Percentiles rank a stretch among this genome's conserved stretches.
Evolutionary conservation across 2,329 filamentous ascomycete species (phyloP).

Genomic region (Nigrograna mackinnonii): DNA sequence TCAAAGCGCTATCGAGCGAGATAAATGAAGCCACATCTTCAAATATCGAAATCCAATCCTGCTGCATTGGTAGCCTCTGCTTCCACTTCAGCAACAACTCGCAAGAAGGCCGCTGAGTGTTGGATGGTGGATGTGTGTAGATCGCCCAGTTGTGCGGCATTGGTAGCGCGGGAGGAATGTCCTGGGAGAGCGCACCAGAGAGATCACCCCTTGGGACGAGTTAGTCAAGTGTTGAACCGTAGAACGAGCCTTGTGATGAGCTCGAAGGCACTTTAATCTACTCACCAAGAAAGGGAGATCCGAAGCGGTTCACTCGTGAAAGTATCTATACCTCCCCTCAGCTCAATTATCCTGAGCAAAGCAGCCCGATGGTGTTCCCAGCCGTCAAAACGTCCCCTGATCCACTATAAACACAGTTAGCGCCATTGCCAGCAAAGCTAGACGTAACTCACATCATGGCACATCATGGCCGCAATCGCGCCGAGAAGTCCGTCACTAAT

Average conservation of each 20-base stretch:
- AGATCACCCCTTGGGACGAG: conserved; percentile 25
- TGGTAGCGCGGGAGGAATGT: conserved; percentile 26
- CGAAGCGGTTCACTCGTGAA: conserved; percentile 26
- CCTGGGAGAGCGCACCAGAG: conserved; percentile 29
- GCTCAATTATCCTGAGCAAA: conserved; percentile 20
- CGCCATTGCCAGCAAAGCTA: neutral
- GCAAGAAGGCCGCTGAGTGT: conserved; percentile 59
- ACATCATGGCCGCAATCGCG: conserved; percentile 25
- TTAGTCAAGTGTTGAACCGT: too few relatives aligned
- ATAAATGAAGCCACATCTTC: conserved; percentile 29
- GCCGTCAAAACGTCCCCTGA: conserved; percentile 19
- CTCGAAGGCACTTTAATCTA: neutral
- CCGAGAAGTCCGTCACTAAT: conserved; percentile 23
- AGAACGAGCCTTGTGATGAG: neutral
- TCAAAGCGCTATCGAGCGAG: conserved; percentile 25
- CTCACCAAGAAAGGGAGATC: conserved; percentile 32
- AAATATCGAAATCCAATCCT: conserved; percentile 25
- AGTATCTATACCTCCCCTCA: conserved; percentile 25
- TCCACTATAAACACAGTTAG: conserved; percentile 9
- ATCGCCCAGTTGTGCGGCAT: conserved; percentile 24
- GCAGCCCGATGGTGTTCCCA: conserved; percentile 28
- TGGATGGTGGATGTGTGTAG: conserved; percentile 54
- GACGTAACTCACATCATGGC: conserved; percentile 24
- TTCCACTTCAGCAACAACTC: conserved; percentile 63
- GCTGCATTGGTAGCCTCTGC: conserved; percentile 43